phyloP scores from a whole-genome alignment of 208 protist species.

The Leptomonas seymouri region DNA sequence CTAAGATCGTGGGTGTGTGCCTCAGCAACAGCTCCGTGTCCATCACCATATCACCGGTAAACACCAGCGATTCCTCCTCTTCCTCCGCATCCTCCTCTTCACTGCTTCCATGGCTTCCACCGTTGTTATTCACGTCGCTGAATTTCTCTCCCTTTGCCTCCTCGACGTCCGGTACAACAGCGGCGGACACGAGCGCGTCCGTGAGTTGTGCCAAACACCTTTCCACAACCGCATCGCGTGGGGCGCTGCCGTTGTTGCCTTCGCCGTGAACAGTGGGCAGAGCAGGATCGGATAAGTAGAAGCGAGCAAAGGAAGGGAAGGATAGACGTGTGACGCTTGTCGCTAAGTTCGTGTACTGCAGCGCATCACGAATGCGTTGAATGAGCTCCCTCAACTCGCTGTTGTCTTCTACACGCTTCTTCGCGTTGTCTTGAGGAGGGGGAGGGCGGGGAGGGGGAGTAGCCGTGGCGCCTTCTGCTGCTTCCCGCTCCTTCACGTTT shows the following conservation, averaged over 20 bases:
- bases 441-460: no score
- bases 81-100: background rate
- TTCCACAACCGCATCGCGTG: constrained; percentile 1
- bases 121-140: background rate
- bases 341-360: constrained; percentile 17
- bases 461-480: background rate
- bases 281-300: constrained; percentile 14
- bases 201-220: constrained; percentile 10
- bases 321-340: background rate
- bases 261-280: background rate
- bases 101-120: background rate
- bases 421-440: no score
- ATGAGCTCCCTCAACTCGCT: constrained; percentile 3
- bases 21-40: constrained; percentile 13
- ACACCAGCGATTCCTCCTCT: background rate
- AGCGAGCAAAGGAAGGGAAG: constrained; percentile 34
- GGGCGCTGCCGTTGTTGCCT: background rate
- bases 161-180: background rate
- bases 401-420: background rate
- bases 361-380: constrained; percentile 12
- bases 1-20: constrained; percentile 17
- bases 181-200: constrained; percentile 12
- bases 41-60: constrained; percentile 20
- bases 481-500: background rate
- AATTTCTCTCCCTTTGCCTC: background rate